Evolutionary conservation across 2,329 filamentous ascomycete species (phyloP).

Genomic region (Trichoderma polysporum): DNA sequence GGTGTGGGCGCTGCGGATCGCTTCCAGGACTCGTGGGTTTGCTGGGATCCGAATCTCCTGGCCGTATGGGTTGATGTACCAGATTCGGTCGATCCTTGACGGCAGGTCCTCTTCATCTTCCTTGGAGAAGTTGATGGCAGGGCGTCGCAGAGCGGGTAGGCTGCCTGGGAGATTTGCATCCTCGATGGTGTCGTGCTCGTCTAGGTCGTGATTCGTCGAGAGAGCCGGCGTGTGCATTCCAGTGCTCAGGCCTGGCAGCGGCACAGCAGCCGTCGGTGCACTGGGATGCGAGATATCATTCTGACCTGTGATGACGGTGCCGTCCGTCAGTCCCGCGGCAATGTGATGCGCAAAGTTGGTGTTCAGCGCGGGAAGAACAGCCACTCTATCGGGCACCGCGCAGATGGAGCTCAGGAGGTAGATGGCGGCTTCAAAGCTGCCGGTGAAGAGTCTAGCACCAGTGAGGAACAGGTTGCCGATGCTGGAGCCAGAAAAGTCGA

Average conservation of each 20-base stretch:
- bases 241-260: constrained; percentile 25
- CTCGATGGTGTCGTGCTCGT: constrained; percentile 65
- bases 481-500: constrained; percentile 74
- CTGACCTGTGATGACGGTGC: constrained; percentile 79
- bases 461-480: constrained; percentile 80
- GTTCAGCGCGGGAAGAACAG: constrained; percentile 87
- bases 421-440: constrained; percentile 88
- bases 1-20: constrained; percentile 62
- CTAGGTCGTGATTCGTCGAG: constrained; percentile 45
- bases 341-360: constrained; percentile 96
- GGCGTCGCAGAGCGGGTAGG: constrained; percentile 73
- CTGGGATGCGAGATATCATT: constrained; percentile 89
- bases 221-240: constrained; percentile 32
- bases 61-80: constrained; percentile 99
- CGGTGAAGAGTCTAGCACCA: constrained; percentile 84
- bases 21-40: constrained; percentile 75
- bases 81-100: constrained; percentile 75
- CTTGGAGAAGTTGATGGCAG: constrained; percentile 82
- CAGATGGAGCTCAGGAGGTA: constrained; percentile 87
- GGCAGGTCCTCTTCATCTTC: constrained; percentile 71
- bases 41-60: constrained; percentile 86
- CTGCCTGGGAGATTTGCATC: constrained; percentile 81
- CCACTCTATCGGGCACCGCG: constrained; percentile 71
- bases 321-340: constrained; percentile 75
- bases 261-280: constrained; percentile 53